Evolutionary conservation across 805 yeast genomes (phyloP), one percentile per base, ranked within the genome.

Genomic region (Lachancea nothofagi): DNA sequence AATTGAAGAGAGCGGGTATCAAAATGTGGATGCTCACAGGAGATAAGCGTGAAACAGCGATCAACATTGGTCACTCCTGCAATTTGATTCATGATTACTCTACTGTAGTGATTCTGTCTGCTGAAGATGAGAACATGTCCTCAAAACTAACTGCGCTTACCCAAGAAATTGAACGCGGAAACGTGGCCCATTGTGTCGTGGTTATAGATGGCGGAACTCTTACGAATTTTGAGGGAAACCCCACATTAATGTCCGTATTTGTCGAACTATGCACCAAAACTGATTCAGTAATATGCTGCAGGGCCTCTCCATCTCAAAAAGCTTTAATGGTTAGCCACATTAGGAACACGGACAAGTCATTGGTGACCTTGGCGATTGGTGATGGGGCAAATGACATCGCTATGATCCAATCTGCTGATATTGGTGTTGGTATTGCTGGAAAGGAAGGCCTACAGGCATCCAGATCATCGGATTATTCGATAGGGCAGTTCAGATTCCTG

Each of bases 381-480:
- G 99, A 93, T 65, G 99, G 99, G 48, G 99, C 99, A 2, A 93
- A 93, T 58, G 99, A 93, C 62, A 89, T 93, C 57, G 97, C 99
- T 1, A 93, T 93, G 99, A 93, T 93, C 46, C 97, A 93, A 65
- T 83, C 94, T 55, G 99, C 99, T 0, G 97, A 93, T 62, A 87
- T 93, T 41, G 99, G 99, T 21, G 77, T 93, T 46, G 98, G 98
- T 21, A 93, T 93, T 38, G 89, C 97, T 1, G 99, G 98, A 26
- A 84, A 83, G 51, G 98, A 93, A 64, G 98, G 98, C 1, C 66
- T 93, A 30, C 98, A 93, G 55, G 98, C 98, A 0, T 96, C 98
- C 0, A 71, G 98, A 51, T 74, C 96, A 0, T 80, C 97, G 0
- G 99, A 93, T 62, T 93, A 86, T 55, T 81, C 97, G 1, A 83